Percentiles rank a stretch among this genome's conserved stretches.
Evolutionary conservation across 805 yeast genomes (phyloP).

Genomic region (Candida nemodendra): DNA sequence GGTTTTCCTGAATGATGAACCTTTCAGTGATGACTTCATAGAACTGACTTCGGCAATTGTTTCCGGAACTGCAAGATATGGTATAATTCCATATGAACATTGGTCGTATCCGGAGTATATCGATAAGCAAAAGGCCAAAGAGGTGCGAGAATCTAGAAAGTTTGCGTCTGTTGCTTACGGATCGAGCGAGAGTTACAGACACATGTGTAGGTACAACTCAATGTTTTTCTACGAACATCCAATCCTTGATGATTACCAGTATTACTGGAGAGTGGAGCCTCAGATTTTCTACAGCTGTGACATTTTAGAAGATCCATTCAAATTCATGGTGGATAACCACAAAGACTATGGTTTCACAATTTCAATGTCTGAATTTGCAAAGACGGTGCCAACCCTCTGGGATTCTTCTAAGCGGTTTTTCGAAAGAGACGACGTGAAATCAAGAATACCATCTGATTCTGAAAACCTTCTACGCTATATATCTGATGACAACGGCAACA

Average conservation of each 20-base stretch:
- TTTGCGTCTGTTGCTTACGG: slow-evolving; percentile 54
- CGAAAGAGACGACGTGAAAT: slow-evolving; percentile 20
- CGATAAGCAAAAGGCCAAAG: slow-evolving; percentile 40
- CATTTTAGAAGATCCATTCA: slow-evolving; percentile 54
- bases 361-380: slow-evolving; percentile 48
- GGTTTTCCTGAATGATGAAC: slow-evolving; percentile 49
- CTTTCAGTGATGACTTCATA: slow-evolving; percentile 43
- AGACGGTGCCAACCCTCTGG: slow-evolving; percentile 55
- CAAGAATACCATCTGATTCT: slow-evolving; percentile 18
- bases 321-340: slow-evolving; percentile 47
- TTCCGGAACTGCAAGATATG: slow-evolving; percentile 48
- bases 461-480: slow-evolving; percentile 57
- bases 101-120: slow-evolving; percentile 55
- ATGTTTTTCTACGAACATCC: slow-evolving; percentile 58
- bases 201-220: slow-evolving; percentile 58
- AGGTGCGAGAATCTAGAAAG: slow-evolving; percentile 33
- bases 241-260: slow-evolving; percentile 50
- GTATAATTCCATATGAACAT: slow-evolving; percentile 44
- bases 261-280: slow-evolving; percentile 65
- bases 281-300: slow-evolving; percentile 51
- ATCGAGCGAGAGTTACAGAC: slow-evolving; percentile 63
- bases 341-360: slow-evolving; percentile 54
- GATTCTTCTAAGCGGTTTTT: slow-evolving; percentile 44
- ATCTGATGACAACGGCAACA: slow-evolving; percentile 59
- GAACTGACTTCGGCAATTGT: slow-evolving; percentile 35